Conservation (phyloP, 257 asterid genomes). For the Solanum ossicruentum region DNA sequence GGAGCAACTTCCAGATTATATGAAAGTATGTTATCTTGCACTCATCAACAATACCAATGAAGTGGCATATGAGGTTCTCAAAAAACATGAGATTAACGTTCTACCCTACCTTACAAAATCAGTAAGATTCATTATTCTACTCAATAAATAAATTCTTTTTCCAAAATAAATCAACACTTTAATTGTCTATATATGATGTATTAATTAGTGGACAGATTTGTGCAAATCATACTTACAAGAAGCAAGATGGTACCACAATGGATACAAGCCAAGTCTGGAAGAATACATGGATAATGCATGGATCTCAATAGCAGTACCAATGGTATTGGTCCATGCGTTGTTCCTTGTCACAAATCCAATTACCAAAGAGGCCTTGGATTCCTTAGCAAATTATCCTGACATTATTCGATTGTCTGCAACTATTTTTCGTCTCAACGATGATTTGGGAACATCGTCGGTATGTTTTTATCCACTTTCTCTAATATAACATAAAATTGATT, state of each 20-base stretch:
- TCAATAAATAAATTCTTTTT: neutral
- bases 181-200: neutral
- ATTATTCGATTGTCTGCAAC: slow-evolving; percentile 15
- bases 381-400: slow-evolving; percentile 9
- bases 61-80: slow-evolving; percentile 7
- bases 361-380: slow-evolving; percentile 6
- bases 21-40: slow-evolving; percentile 8
- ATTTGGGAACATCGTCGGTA: slow-evolving; percentile 37
- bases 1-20: slow-evolving; percentile 14
- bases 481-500: neutral
- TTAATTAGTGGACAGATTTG: slow-evolving; percentile 24
- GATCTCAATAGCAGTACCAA: slow-evolving; percentile 23
- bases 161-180: neutral
- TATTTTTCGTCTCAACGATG: slow-evolving; percentile 29
- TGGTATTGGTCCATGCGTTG: slow-evolving; percentile 13
- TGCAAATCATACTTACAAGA: slow-evolving; percentile 17
- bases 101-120: neutral
- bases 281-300: slow-evolving; percentile 26
- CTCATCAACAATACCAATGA: slow-evolving; percentile 4
- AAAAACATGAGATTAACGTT: neutral
- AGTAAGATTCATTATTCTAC: neutral
- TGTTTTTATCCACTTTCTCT: neutral
- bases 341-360: slow-evolving; percentile 19
- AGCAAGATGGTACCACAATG: slow-evolving; percentile 23
- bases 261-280: slow-evolving; percentile 14